Evolutionary conservation across 352 stramenopile genomes (phyloP).

Genomic region (Blastocystis sp.): DNA sequence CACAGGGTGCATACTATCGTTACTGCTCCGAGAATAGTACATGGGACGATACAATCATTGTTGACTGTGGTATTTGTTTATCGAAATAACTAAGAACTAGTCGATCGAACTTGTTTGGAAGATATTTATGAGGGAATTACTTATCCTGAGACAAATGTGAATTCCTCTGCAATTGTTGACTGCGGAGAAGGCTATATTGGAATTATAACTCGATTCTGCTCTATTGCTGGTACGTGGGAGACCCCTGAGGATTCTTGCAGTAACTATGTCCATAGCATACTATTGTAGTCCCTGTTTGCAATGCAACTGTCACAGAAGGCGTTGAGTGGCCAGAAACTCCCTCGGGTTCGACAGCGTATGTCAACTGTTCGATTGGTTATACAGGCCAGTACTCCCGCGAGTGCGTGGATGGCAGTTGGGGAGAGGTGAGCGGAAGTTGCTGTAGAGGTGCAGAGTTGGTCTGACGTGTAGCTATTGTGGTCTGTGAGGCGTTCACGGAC

Average conservation of each 20-base stretch:
- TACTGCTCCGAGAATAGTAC: background rate
- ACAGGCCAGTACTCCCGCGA: background rate
- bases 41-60: background rate
- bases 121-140: background rate
- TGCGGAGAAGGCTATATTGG: background rate
- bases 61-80: background rate
- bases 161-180: background rate
- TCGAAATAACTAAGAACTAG: background rate
- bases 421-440: background rate
- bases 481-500: too few species aligned
- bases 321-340: constrained; percentile 3
- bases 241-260: background rate
- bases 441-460: background rate
- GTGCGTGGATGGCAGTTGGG: constrained; percentile 4
- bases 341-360: background rate
- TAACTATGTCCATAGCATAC: background rate
- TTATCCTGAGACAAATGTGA: background rate
- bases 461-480: too few species aligned
- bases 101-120: background rate
- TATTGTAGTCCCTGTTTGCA: background rate
- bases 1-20: background rate
- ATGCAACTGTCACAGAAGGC: background rate
- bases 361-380: background rate
- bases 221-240: background rate
- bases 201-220: constrained; percentile 13